Percentiles rank a stretch among this genome's conserved stretches.
phyloP scores from a whole-genome alignment of 345 rosid genomes.

The Garcia nutans region DNA sequence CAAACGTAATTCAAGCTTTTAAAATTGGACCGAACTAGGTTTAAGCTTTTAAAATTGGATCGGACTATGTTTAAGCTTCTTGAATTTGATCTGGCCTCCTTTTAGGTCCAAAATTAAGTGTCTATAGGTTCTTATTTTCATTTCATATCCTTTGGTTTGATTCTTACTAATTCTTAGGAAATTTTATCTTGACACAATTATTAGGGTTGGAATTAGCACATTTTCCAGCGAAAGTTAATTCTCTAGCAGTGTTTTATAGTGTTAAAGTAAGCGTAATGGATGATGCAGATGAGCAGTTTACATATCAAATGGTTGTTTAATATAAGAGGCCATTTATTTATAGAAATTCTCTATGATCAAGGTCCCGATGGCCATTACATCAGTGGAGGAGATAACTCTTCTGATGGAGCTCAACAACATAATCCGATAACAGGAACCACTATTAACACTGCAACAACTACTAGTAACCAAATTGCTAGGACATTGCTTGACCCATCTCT shows the following conservation, averaged over 20 bases:
- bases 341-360: conserved; percentile 67
- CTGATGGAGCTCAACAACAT: conserved; percentile 45
- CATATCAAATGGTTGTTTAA: conserved; percentile 73
- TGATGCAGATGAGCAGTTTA: conserved; percentile 51
- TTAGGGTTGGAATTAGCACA: conserved; percentile 62
- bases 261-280: conserved; percentile 58
- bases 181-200: conserved; percentile 3
- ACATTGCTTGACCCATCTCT: conserved; percentile 37
- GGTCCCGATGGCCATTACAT: conserved; percentile 34
- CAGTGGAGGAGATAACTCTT: conserved; percentile 31
- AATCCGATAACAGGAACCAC: conserved; percentile 52
- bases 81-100: no score
- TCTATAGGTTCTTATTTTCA: no score
- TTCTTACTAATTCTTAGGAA: not conserved
- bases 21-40: no score
- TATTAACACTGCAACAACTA: conserved; percentile 14
- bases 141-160: not conserved
- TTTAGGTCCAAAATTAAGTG: no score
- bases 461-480: not conserved
- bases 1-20: no score
- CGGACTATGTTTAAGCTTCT: no score
- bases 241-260: conserved; percentile 61
- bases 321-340: conserved; percentile 71
- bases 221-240: conserved; percentile 54
- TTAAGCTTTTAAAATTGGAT: no score